phyloP scores from a whole-genome alignment of 257 asterid species.

The Asclepias syriaca region DNA sequence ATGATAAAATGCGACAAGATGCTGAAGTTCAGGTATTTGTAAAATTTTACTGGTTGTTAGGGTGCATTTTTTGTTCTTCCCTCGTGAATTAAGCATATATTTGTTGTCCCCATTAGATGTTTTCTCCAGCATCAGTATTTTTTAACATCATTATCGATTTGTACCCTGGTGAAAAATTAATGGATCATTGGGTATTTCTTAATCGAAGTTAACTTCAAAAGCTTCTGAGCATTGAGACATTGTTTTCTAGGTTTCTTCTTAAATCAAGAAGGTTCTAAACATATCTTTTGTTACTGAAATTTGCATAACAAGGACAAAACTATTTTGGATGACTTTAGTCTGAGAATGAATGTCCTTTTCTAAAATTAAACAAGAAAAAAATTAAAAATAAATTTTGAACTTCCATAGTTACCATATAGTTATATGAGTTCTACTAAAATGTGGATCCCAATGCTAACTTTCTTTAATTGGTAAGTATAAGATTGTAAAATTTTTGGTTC shows the following conservation, averaged over 20 bases:
- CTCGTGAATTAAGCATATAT: neutral
- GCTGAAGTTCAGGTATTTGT: constrained; percentile 94
- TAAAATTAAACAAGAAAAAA: no score
- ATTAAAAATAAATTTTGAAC: neutral
- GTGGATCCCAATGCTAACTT: neutral
- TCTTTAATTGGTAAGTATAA: neutral
- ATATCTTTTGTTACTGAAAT: neutral
- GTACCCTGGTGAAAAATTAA: neutral
- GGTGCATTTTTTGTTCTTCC: neutral
- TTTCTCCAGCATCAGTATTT: neutral
- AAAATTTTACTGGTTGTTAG: constrained; percentile 7
- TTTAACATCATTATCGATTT: neutral
- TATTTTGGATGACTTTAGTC: neutral
- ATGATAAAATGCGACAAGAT: constrained; percentile 96
- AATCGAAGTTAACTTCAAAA: neutral
- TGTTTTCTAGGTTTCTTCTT: neutral
- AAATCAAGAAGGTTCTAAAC: neutral
- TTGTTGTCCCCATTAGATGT: neutral
- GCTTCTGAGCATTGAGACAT: neutral
- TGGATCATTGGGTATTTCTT: neutral
- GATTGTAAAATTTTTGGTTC: neutral
- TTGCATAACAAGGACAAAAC: neutral
- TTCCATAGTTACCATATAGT: neutral
- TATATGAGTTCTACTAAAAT: neutral
- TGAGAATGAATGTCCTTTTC: neutral